phyloP scores from a whole-genome alignment of 1,284 basidiomycete genomes.

The Cutaneotrichosporon dermatis region DNA sequence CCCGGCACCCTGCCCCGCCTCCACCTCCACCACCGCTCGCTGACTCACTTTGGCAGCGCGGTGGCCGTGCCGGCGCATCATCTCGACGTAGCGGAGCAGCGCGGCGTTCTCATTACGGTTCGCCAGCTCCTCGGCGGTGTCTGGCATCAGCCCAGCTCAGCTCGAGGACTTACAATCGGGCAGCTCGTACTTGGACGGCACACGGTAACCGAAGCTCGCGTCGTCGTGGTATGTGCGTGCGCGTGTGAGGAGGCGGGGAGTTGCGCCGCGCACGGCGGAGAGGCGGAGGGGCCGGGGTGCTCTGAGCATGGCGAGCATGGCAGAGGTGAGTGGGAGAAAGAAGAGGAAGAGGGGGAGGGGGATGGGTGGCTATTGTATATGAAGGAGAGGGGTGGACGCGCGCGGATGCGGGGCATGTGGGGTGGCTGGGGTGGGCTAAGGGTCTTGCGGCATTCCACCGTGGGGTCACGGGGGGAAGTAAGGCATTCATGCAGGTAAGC shows the following conservation, averaged over 20 bases:
- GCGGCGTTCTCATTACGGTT: constrained; percentile 71
- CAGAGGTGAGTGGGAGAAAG: no score
- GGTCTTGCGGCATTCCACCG: background rate
- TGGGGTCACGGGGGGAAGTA: background rate
- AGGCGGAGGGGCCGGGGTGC: constrained; percentile 6
- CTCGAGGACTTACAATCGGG: constrained; percentile 64
- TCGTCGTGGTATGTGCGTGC: constrained; percentile 64
- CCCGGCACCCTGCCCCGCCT: constrained; percentile 26
- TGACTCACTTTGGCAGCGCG: constrained; percentile 30
- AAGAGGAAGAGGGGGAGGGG: no score
- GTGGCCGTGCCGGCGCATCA: constrained; percentile 58
- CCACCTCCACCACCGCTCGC: constrained; percentile 32
- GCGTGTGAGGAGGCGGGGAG: background rate
- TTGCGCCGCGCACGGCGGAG: background rate
- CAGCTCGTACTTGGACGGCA: constrained; percentile 60
- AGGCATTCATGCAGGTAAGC: background rate
- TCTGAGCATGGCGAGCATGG: constrained; percentile 12
- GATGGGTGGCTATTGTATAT: no score
- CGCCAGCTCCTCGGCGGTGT: constrained; percentile 65
- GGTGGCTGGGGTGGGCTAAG: background rate
- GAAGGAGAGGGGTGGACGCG: no score
- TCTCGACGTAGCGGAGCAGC: constrained; percentile 79
- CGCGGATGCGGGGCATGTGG: background rate
- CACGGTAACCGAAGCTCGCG: constrained; percentile 69
- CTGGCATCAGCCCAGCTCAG: constrained; percentile 47